A percentile compares a stretch with the other conserved stretches of the same genome.
Conservation (phyloP, 1,284 basidiomycete species). For the Malassezia nana region DNA sequence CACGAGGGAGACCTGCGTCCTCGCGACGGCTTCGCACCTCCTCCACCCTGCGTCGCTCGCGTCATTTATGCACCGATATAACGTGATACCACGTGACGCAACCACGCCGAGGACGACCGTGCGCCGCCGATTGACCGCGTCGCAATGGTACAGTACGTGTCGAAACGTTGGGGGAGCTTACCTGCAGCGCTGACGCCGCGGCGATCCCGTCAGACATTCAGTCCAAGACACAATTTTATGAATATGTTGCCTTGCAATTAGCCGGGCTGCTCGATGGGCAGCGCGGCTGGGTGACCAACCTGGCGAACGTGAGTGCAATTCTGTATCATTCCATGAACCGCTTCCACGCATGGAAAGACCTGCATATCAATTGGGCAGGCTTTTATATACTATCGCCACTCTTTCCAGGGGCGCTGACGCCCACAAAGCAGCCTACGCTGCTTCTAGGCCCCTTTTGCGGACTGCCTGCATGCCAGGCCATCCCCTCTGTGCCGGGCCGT, state of each 20-base stretch:
- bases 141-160: constrained; percentile 18
- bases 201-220: constrained; percentile 57
- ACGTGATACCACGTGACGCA: constrained; percentile 4
- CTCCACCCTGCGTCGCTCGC: constrained; percentile 2
- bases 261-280: constrained; percentile 33
- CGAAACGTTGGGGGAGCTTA: neutral
- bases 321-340: constrained; percentile 41
- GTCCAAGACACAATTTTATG: constrained; percentile 46
- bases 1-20: neutral
- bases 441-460: constrained; percentile 50
- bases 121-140: neutral
- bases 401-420: constrained; percentile 25
- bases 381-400: constrained; percentile 49
- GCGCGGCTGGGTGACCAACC: constrained; percentile 40
- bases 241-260: constrained; percentile 41
- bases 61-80: neutral
- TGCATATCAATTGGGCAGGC: constrained; percentile 48
- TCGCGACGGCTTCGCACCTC: neutral
- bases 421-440: constrained; percentile 27
- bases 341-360: constrained; percentile 26
- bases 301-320: constrained; percentile 40
- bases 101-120: neutral
- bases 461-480: constrained; percentile 49
- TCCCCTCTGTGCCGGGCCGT: constrained; percentile 36
- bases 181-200: constrained; percentile 54